Conservation (phyloP, 2,329 filamentous ascomycete genomes). For the Hymenoscyphus fraxineus region DNA sequence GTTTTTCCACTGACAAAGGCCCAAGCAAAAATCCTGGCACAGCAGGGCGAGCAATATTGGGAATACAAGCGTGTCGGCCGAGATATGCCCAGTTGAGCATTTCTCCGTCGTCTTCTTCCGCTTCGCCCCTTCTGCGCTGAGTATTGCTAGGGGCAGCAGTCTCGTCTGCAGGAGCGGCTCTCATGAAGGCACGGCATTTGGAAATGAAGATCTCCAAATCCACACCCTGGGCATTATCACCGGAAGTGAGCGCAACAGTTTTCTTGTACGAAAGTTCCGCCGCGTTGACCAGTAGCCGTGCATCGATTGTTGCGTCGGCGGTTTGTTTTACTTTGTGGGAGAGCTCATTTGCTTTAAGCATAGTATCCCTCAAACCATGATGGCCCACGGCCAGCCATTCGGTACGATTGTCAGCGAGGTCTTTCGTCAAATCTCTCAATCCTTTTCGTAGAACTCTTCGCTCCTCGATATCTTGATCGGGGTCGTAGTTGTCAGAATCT, state of each 20-base stretch:
- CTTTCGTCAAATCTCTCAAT: slow-evolving; percentile 63
- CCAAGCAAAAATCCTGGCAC: slow-evolving; percentile 83
- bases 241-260: slow-evolving; percentile 68
- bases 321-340: slow-evolving; percentile 77
- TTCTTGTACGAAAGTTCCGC: slow-evolving; percentile 79
- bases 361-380: slow-evolving; percentile 59
- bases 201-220: slow-evolving; percentile 90
- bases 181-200: slow-evolving; percentile 87
- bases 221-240: slow-evolving; percentile 68
- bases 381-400: slow-evolving; percentile 67
- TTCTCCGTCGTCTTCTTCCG: slow-evolving; percentile 68
- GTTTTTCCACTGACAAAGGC: slow-evolving; percentile 84
- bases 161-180: slow-evolving; percentile 52
- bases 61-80: slow-evolving; percentile 72
- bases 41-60: slow-evolving; percentile 68
- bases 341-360: slow-evolving; percentile 62
- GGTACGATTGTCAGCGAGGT: slow-evolving; percentile 61
- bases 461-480: slow-evolving; percentile 73
- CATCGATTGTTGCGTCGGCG: slow-evolving; percentile 84
- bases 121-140: slow-evolving; percentile 46
- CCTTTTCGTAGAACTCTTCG: slow-evolving; percentile 66
- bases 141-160: slow-evolving; percentile 44
- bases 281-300: slow-evolving; percentile 75
- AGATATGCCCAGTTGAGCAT: slow-evolving; percentile 83
- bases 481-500: slow-evolving; percentile 60